Conservation (phyloP, 371 early-diverging fungal species). For the Enteropsectra breve region DNA sequence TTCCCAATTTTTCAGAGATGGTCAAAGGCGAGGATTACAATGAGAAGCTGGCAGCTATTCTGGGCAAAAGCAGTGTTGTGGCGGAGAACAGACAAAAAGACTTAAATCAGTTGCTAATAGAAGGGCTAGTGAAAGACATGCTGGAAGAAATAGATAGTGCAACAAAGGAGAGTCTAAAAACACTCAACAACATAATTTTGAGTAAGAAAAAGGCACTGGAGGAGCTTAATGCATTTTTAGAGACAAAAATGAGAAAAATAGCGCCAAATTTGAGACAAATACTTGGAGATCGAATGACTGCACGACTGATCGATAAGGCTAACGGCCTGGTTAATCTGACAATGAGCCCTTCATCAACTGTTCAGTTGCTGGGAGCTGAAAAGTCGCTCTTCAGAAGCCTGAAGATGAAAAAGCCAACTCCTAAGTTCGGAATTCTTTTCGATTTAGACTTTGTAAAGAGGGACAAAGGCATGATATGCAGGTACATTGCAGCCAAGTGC, state of each 20-base stretch:
- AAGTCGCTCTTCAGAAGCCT: conserved; percentile 90
- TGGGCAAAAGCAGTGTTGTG: neutral
- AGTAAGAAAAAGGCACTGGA: conserved; percentile 78
- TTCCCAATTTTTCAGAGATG: neutral
- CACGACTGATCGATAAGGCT: conserved; percentile 82
- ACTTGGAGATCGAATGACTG: conserved; percentile 86
- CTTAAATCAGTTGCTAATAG: neutral
- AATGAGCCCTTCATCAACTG: conserved; percentile 88
- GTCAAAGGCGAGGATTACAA: conserved; percentile 3
- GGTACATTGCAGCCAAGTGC: conserved; percentile 92
- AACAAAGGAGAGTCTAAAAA: conserved; percentile 80
- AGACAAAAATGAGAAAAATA: conserved; percentile 80
- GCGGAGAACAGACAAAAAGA: neutral
- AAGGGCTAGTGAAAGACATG: conserved; percentile 62
- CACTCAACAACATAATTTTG: conserved; percentile 80
- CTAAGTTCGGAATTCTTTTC: conserved; percentile 94
- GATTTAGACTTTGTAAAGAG: conserved; percentile 83
- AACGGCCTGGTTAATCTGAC: conserved; percentile 86
- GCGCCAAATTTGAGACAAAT: conserved; percentile 92
- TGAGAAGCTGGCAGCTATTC: neutral
- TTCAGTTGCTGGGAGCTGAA: conserved; percentile 96
- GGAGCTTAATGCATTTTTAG: conserved; percentile 74
- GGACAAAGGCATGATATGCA: conserved; percentile 90
- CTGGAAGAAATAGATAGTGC: conserved; percentile 76
- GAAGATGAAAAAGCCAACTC: conserved; percentile 83